A percentile compares a stretch with the other conserved stretches of the same genome.
phyloP scores from a whole-genome alignment of 306 rosid genomes.

The Quercus agrifolia region DNA sequence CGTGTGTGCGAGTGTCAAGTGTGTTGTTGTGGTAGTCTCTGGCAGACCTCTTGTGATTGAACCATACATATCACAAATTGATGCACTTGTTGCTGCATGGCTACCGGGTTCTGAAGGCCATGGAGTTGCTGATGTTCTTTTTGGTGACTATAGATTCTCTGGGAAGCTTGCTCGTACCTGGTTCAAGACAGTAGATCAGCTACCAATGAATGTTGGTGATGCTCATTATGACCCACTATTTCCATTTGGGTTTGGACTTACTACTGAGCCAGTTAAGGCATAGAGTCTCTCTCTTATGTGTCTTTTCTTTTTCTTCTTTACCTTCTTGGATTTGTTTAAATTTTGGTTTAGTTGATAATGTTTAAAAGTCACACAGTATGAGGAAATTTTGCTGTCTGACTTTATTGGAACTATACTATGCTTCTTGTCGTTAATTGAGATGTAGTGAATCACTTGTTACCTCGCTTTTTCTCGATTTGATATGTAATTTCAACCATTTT shows the following conservation, averaged over 20 bases:
- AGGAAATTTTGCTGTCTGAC: no score
- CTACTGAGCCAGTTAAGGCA: background rate
- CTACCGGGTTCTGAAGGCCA: slow-evolving; percentile 21
- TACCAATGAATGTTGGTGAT: slow-evolving; percentile 23
- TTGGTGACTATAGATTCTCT: slow-evolving; percentile 18
- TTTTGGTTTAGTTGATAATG: background rate
- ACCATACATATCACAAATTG: background rate
- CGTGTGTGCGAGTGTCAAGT: background rate
- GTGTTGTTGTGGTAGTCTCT: slow-evolving; percentile 7
- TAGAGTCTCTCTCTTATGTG: no score
- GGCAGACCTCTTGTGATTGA: slow-evolving; percentile 13
- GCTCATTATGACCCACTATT: slow-evolving; percentile 14
- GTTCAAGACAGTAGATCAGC: slow-evolving; percentile 15
- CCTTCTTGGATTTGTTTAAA: slow-evolving; percentile 21
- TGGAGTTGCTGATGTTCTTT: slow-evolving; percentile 12
- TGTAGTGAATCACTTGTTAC: no score
- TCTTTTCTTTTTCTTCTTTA: no score
- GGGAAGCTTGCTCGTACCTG: slow-evolving; percentile 21
- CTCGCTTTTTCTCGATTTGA: no score
- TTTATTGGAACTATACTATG: no score
- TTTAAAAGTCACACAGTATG: no score
- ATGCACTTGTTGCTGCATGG: slow-evolving; percentile 21
- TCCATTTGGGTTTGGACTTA: slow-evolving; percentile 15
- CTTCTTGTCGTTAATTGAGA: no score
- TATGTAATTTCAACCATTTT: no score